Evolutionary conservation across 306 rosid genomes (phyloP).

Genomic region (Amphicarpaea edgeworthii): DNA sequence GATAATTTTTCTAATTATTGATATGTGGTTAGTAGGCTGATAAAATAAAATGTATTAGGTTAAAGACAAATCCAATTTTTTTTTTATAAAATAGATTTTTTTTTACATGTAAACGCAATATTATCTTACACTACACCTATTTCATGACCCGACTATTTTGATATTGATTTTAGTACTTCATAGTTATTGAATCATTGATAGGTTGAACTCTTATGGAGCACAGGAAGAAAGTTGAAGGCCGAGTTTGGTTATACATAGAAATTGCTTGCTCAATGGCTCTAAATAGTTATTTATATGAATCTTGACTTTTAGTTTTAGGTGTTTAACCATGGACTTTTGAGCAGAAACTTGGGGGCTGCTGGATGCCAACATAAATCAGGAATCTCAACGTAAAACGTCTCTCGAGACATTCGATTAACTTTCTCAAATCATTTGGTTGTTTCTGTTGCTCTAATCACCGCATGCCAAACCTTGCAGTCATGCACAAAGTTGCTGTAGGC

Average conservation of each 20-base stretch:
- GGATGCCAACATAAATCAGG: constrained; percentile 93
- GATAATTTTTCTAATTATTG: no score
- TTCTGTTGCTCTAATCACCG: constrained; percentile 7
- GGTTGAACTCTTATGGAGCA: constrained; percentile 47
- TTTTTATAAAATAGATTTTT: no score
- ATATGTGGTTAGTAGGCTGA: no score
- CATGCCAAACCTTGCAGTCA: constrained; percentile 57
- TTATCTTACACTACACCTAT: no score
- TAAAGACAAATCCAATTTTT: no score
- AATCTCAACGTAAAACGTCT: constrained; percentile 70
- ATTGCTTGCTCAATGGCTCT: constrained; percentile 13
- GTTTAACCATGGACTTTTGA: constrained; percentile 86
- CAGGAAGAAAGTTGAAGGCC: constrained; percentile 78
- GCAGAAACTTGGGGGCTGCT: constrained; percentile 84
- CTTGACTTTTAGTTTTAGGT: constrained; percentile 62
- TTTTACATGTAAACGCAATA: no score
- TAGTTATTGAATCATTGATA: no score
- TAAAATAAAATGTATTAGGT: no score
- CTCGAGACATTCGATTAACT: background rate
- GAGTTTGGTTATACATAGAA: constrained; percentile 60
- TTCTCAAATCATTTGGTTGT: constrained; percentile 15
- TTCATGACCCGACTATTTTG: no score
- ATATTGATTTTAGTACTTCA: no score
- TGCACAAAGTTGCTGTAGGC: constrained; percentile 89
- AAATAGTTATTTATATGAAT: constrained; percentile 6